These are phyloP conservation scores for Beauveria australis DNA, from an alignment of 2,329 filamentous ascomycete species.

Conservation along the genomic window DNA sequence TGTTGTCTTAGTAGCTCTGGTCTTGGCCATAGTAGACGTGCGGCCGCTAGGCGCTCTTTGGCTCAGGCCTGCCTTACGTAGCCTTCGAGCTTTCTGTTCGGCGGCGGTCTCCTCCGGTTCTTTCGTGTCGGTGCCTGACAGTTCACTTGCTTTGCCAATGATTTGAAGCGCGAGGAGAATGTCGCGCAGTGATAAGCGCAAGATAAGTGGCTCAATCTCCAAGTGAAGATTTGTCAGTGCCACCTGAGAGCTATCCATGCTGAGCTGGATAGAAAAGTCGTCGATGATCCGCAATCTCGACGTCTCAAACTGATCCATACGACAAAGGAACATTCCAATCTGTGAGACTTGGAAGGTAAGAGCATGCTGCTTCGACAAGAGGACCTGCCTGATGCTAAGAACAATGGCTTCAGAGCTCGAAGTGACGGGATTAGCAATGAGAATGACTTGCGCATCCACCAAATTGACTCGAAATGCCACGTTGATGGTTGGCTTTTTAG, in stretches of 20 bases:
- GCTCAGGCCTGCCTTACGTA: constrained; percentile 41
- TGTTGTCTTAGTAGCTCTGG: constrained; percentile 30
- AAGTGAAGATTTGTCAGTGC: constrained; percentile 73
- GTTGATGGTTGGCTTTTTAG: constrained; percentile 44
- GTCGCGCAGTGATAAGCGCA: constrained; percentile 85
- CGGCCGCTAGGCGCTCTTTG: constrained; percentile 49
- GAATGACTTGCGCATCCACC: constrained; percentile 90
- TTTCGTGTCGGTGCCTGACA: constrained; percentile 59
- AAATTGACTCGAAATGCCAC: constrained; percentile 88
- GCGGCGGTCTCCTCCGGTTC: constrained; percentile 29
- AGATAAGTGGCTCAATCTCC: constrained; percentile 82
- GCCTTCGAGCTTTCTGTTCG: constrained; percentile 48
- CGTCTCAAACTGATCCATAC: constrained; percentile 96
- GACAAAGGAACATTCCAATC: constrained; percentile 95
- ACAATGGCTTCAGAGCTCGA: constrained; percentile 93
- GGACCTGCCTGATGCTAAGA: constrained; percentile 83
- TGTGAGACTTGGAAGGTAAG: constrained; percentile 89
- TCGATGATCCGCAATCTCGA: constrained; percentile 87
- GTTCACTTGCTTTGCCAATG: constrained; percentile 78
- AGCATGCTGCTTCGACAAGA: constrained; percentile 89
- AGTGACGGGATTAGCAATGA: constrained; percentile 90
- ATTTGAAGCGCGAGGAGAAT: constrained; percentile 93
- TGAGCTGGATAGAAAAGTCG: constrained; percentile 87
- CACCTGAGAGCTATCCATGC: constrained; percentile 61
- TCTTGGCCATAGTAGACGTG: constrained; percentile 44